Evolutionary conservation across 768 basidiomycete genomes (phyloP).

Genomic region (Tricholoma bakamatsutake): DNA sequence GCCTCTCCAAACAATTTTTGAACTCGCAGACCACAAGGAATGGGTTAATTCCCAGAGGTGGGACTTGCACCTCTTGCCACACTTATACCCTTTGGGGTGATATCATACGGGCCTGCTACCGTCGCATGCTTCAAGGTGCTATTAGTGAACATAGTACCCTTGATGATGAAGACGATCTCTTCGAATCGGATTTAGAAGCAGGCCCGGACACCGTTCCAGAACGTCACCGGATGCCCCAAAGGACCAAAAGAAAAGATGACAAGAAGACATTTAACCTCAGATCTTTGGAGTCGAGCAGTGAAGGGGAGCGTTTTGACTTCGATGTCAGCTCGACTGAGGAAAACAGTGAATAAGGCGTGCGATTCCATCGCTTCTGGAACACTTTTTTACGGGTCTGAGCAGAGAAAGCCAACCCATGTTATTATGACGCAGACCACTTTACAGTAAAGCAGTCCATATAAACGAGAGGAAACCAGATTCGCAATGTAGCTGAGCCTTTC

Average conservation of each 20-base stretch:
- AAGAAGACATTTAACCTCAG: conserved; percentile 3
- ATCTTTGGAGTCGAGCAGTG: conserved; percentile 13
- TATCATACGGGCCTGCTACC: conserved; percentile 54
- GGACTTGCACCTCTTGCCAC: conserved; percentile 46
- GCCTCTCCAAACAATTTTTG: conserved; percentile 47
- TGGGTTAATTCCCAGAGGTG: conserved; percentile 56
- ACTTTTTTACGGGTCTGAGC: not conserved
- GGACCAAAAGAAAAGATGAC: conserved; percentile 2
- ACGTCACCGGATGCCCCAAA: conserved; percentile 1
- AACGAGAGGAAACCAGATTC: too few relatives aligned
- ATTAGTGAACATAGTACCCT: conserved; percentile 18
- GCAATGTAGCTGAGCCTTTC: too few relatives aligned
- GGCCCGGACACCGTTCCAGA: conserved; percentile 2
- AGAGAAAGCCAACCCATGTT: too few relatives aligned
- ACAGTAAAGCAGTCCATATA: too few relatives aligned
- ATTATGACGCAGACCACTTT: not conserved
- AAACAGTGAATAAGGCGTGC: not conserved
- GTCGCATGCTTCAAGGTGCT: conserved; percentile 35
- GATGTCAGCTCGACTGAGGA: conserved; percentile 17
- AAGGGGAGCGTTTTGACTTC: conserved; percentile 25
- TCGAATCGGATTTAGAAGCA: conserved; percentile 21
- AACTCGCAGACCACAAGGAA: conserved; percentile 13
- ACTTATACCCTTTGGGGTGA: conserved; percentile 67
- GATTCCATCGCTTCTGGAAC: not conserved
- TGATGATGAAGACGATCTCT: conserved; percentile 30